phyloP scores from a whole-genome alignment of 2,329 filamentous ascomycete species.

The Phaeomoniella chlamydospora region DNA sequence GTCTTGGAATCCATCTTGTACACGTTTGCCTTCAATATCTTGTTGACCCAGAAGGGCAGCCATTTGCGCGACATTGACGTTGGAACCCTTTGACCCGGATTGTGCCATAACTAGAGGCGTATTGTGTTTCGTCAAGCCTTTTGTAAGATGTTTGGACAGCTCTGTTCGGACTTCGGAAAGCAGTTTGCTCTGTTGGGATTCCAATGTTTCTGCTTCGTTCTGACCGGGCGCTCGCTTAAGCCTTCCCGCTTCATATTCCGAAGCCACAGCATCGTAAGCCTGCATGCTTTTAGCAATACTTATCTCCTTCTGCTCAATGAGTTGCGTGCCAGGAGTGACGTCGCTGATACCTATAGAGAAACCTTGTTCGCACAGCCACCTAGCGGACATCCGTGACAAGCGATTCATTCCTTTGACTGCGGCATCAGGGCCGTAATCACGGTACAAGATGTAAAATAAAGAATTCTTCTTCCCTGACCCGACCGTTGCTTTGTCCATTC shows the following conservation, averaged over 20 bases:
- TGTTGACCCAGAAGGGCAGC: slow-evolving; percentile 94
- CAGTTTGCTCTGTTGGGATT: slow-evolving; percentile 89
- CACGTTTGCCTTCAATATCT: slow-evolving; percentile 87
- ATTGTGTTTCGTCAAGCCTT: slow-evolving; percentile 79
- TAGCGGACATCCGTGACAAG: slow-evolving; percentile 75
- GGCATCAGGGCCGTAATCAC: slow-evolving; percentile 83
- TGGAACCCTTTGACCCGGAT: slow-evolving; percentile 90
- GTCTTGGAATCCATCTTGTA: slow-evolving; percentile 92
- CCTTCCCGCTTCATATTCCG: slow-evolving; percentile 63
- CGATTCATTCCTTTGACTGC: slow-evolving; percentile 89
- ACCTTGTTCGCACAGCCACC: slow-evolving; percentile 76
- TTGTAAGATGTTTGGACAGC: slow-evolving; percentile 82
- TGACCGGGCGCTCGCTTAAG: slow-evolving; percentile 79
- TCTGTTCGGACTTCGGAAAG: slow-evolving; percentile 83
- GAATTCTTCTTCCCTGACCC: slow-evolving; percentile 96
- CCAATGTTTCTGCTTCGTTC: slow-evolving; percentile 40
- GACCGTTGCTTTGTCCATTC: slow-evolving; percentile 97
- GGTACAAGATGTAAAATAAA: slow-evolving; percentile 88
- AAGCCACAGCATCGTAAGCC: slow-evolving; percentile 55
- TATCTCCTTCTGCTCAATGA: slow-evolving; percentile 58
- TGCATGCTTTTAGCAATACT: slow-evolving; percentile 53
- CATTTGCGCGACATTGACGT: slow-evolving; percentile 99
- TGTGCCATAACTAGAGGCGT: slow-evolving; percentile 93
- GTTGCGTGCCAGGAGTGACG: slow-evolving; percentile 64
- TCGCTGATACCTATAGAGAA: slow-evolving; percentile 96